Evolutionary conservation across 805 yeast genomes (phyloP), one percentile per base, ranked within the genome.

Genomic region (Cyberlindnera maclurae): DNA sequence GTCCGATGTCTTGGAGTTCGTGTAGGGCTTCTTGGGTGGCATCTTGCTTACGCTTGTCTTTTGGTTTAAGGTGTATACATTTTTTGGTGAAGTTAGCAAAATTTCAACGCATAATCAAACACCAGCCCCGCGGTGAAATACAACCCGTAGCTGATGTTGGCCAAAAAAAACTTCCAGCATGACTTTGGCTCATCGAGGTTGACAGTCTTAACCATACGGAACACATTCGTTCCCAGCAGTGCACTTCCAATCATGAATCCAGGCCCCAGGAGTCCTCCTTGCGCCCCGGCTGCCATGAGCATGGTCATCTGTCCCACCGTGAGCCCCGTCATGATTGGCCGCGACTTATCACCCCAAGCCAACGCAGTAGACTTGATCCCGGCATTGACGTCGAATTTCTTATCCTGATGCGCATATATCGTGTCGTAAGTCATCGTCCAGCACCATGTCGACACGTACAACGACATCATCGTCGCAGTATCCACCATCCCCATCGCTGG

Each of bases 361-460:
- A 93, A 70, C 7, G 99, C 99, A 1, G 97, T 88, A 2, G 96
- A 85, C 59, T 88, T 88, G 50, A 93, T 82, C 15, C 98, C 98
- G 0, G 95, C 97, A 41, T 73, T 70, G 38, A 85, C 64, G 62
- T 93, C 99, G 54, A 82, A 93, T 37, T 60, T 63, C 63, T 93
- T 93, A 62, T 93, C 99, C 64, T 93, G 99, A 58, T 93, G 99
- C 1, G 98, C 99, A 59, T 93, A 93, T 29, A 93, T 76, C 2
- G 98, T 87, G 60, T 93, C 99, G 62, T 93, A 93, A 37, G 80
- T 79, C 89, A 93, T 85, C 49, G 95, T 81, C 98, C 99, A 93
- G 39, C 81, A 69, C 55, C 79, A 82, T 33, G 87, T 79, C 13
- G 95, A 76, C 3, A 77, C 57, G 52, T 81, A 86, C 35, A 93